These are phyloP conservation scores for Collybia sordida DNA, from an alignment of 768 basidiomycete species.

Conservation along the genomic window DNA sequence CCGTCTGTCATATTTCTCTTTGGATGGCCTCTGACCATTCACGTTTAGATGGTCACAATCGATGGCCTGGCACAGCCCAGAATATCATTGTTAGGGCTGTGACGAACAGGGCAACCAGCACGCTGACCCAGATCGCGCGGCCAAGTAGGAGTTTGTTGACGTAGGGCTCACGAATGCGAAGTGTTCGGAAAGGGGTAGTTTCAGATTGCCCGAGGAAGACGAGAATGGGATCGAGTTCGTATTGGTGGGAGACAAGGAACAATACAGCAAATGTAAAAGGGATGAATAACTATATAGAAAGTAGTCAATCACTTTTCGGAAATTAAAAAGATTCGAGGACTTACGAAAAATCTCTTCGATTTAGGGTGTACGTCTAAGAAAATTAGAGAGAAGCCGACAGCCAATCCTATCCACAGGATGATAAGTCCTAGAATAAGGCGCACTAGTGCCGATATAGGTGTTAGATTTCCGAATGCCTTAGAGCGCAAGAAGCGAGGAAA, in stretches of 20 bases:
- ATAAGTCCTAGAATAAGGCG: slow-evolving; percentile 84
- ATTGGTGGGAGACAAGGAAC: slow-evolving; percentile 93
- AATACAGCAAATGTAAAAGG: slow-evolving; percentile 90
- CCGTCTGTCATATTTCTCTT: not conserved
- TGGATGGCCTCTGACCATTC: not conserved
- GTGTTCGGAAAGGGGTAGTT: slow-evolving; percentile 94
- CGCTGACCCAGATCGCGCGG: slow-evolving; percentile 88
- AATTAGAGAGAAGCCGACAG: slow-evolving; percentile 85
- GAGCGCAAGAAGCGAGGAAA: slow-evolving; percentile 93
- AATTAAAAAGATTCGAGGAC: slow-evolving; percentile 31
- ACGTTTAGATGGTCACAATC: slow-evolving; percentile 49
- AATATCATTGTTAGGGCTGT: slow-evolving; percentile 87
- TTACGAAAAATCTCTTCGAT: slow-evolving; percentile 90
- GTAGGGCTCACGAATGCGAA: slow-evolving; percentile 90
- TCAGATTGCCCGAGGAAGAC: slow-evolving; percentile 94
- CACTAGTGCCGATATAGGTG: slow-evolving; percentile 85
- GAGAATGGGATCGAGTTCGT: slow-evolving; percentile 95
- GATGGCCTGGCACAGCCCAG: slow-evolving; percentile 94
- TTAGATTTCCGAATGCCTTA: slow-evolving; percentile 98
- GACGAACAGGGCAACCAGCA: slow-evolving; percentile 75
- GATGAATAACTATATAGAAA: slow-evolving; percentile 74
- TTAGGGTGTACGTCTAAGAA: slow-evolving; percentile 94
- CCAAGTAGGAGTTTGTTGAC: slow-evolving; percentile 88
- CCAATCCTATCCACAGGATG: slow-evolving; percentile 92
- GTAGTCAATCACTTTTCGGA: slow-evolving; percentile 11